phyloP scores from a whole-genome alignment of 2,329 filamentous ascomycete genomes.

The Pseudogymnoascus verrucosus region DNA sequence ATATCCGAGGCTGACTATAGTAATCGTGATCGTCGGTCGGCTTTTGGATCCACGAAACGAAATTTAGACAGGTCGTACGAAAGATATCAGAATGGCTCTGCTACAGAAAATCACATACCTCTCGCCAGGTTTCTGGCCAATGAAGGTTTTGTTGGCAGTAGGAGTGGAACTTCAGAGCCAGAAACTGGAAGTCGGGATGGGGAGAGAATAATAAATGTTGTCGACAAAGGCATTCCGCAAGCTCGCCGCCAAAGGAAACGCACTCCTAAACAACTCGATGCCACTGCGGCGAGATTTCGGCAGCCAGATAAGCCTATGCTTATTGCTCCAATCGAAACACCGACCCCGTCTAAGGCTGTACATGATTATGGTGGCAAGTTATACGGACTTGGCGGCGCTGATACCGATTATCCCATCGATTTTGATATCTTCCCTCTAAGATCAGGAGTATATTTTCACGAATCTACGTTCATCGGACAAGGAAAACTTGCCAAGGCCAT shows the following conservation, averaged over 20 bases:
- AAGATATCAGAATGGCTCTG: constrained; percentile 29
- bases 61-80: constrained; percentile 48
- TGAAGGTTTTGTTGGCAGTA: constrained; percentile 15
- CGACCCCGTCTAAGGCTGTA: constrained; percentile 16
- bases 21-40: constrained; percentile 25
- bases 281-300: constrained; percentile 26
- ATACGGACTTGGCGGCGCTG: constrained; percentile 50
- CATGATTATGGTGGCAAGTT: constrained; percentile 32
- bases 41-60: constrained; percentile 45
- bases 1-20: constrained; percentile 32
- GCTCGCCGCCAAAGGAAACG: constrained; percentile 18
- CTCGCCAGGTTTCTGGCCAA: constrained; percentile 31
- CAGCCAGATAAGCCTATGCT: constrained; percentile 26
- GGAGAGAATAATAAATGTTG: neutral
- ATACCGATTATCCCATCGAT: constrained; percentile 52
- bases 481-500: constrained; percentile 39
- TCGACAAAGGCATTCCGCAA: neutral
- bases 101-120: constrained; percentile 24
- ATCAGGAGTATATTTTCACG: constrained; percentile 49
- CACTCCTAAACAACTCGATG: constrained; percentile 24
- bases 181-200: neutral
- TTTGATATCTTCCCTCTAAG: constrained; percentile 56
- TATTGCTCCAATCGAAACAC: constrained; percentile 13
- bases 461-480: constrained; percentile 49
- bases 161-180: neutral